Base-by-base conservation (phyloP, 805 yeast species). In the Yarrowia osloensis region DNA sequence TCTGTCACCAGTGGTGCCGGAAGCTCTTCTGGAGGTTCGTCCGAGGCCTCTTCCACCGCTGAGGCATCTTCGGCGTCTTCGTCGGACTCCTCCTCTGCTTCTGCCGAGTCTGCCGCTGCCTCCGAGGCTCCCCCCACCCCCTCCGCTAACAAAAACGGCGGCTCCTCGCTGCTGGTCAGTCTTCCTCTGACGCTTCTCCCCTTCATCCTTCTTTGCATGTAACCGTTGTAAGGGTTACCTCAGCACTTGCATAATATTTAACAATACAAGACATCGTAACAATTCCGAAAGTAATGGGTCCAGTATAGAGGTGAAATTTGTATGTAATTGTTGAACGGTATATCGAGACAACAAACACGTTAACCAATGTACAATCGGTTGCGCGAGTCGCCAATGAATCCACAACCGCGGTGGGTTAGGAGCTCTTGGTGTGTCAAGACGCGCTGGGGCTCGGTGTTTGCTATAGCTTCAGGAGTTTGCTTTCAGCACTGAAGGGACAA, bases 151-250 rank as follows among this genome's bases (percentile, higher is more conserved):
- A n/a, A 35, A 35, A 54, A 54, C 35, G 26, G 28, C 29, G 62
- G 46, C 46, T 24, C 62, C 3, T 26, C 24, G 15, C 46, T 54
- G 62, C 29, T 37, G 26, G 62, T 26, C 39, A 54, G 37, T 15
- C 33, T 54, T 17, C 46, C 62, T 17, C 62, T 54, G 21, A n/a
- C 37, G 7, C 62, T 54, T 31, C 26, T 37, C 46, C 62, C 62
- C 26, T 24, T 54, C 62, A 54, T 54, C 33, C 33, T 54, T 26
- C 46, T 37, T 37, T 54, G 62, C 62, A 54, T 54, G 62, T 54
- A 54, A 54, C 46, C 62, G 44, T 11, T 17, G 46, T 21, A 40
- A 21, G 24, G 46, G 40, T 52, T 52, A 35, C 59, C 59, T 9
- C 22, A 52, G 59, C 39, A 33, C 31, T 35, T 49, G 55, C 55